Base-by-base conservation (phyloP, 1,284 basidiomycete species). In the Afroboletus lepidellus region DNA sequence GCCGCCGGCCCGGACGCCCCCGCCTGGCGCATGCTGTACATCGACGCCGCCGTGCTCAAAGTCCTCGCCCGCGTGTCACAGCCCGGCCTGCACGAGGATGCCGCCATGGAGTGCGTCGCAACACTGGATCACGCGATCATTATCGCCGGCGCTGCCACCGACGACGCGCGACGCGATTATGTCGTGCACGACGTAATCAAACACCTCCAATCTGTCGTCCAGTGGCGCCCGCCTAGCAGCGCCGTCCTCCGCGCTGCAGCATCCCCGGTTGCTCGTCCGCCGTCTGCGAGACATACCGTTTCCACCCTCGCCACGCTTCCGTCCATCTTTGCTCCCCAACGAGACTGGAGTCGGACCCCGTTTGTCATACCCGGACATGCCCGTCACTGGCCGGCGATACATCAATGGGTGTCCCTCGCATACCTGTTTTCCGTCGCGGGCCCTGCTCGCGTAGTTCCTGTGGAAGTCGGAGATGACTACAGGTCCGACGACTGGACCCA, bases 381-480 rank as follows among this genome's bases (percentile, higher is more conserved):
- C 1, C 57, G 57, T 20, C 73, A 84, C 49, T 92, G 90, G 87
- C 85, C 87, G 6, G 90, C 91, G 2, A 68, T 90, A 53, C 73
- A 72, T 42, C 76, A 78, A 8, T 96, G 94, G 94, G 55, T 66
- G n/a, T 83, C 80, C 25, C 69, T 76, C 9, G 65, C 72, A 0
- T 96, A 97, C 66, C 77, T 98, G 1, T 76, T 78, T 21, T 70
- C 74, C 6, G 70, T 80, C 2, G 83, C 83, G 2, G 94, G 94
- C 9, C 81, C 80, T 29, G 93, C 89, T 4, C 80, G 96, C 15
- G 71, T 92, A 8, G 90, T 98, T 1, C 96, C 96, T 5, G 85
- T 98, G 11, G 96, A 99, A 70, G 74, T 96, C 24, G 96, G 96
- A 4, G 69, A 72, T 41, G 88, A 94, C 64, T 99, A 99, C 69